A percentile compares a stretch with the other conserved stretches of the same genome.
Evolutionary conservation across 805 yeast species (phyloP).

Genomic region (Kodamaea kaohsiungensis): DNA sequence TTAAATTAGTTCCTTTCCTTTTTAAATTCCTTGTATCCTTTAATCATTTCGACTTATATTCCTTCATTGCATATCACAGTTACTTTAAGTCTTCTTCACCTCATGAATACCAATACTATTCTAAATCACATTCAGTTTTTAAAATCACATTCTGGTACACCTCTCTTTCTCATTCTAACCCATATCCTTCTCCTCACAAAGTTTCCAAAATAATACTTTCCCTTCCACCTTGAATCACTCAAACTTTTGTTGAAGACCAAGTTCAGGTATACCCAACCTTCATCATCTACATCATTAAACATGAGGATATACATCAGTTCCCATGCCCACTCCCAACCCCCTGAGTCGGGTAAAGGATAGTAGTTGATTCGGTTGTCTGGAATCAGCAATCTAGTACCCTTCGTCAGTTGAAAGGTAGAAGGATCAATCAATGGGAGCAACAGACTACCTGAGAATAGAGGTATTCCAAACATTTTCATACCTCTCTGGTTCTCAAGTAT

Average conservation of each 20-base stretch:
- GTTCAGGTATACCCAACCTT: slow-evolving; percentile 78
- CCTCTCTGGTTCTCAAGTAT: slow-evolving; percentile 59
- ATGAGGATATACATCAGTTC: slow-evolving; percentile 71
- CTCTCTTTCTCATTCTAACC: slow-evolving; percentile 44
- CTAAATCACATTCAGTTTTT: no score
- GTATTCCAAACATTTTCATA: slow-evolving; percentile 51
- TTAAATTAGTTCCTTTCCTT: no score
- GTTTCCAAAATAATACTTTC: slow-evolving; percentile 56
- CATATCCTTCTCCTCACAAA: slow-evolving; percentile 69
- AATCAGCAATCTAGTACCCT: slow-evolving; percentile 36
- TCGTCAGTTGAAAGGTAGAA: slow-evolving; percentile 45
- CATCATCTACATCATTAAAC: slow-evolving; percentile 73
- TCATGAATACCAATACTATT: not conserved
- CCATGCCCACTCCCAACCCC: slow-evolving; percentile 70
- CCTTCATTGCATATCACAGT: no score
- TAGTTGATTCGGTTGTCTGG: slow-evolving; percentile 25
- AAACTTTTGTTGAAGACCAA: slow-evolving; percentile 38
- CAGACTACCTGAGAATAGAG: slow-evolving; percentile 47
- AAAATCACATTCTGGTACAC: not conserved
- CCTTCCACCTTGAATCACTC: slow-evolving; percentile 55
- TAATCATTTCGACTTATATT: no score
- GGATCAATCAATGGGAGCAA: slow-evolving; percentile 53
- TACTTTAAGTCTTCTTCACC: not conserved
- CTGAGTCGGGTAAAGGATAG: slow-evolving; percentile 52
- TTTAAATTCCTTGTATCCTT: no score